Conservation (phyloP, 305 asterid genomes). For the Fraxinus xanthoxyloides region DNA sequence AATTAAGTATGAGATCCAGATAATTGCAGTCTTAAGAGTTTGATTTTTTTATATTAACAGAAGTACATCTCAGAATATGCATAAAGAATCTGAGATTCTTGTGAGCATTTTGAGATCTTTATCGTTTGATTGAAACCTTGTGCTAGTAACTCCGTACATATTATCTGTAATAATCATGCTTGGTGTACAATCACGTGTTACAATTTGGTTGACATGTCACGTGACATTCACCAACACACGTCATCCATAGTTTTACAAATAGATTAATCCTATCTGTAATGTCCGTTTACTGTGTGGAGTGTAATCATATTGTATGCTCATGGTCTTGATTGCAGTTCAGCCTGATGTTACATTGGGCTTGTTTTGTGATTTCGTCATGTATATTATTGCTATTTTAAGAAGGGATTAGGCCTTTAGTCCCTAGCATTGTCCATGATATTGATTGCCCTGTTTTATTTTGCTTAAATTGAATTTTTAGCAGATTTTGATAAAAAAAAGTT, state of each 20-base stretch:
- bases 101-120: neutral
- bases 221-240: neutral
- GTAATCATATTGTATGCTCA: neutral
- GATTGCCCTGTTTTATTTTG: neutral
- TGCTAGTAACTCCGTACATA: neutral
- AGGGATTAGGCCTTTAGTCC: neutral
- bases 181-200: neutral
- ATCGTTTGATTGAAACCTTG: neutral
- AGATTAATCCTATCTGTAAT: neutral
- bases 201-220: neutral
- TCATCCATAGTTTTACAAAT: neutral
- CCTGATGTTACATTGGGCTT: neutral
- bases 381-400: neutral
- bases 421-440: neutral
- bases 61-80: neutral
- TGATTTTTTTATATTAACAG: neutral
- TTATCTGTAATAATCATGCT: neutral
- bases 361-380: neutral
- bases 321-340: neutral
- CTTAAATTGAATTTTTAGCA: neutral
- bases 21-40: neutral
- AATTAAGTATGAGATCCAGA: neutral
- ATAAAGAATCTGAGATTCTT: neutral
- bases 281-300: neutral
- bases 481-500: neutral